A percentile compares a stretch with the other conserved stretches of the same genome.
These are phyloP conservation scores for Penicillium pancosmium DNA, from an alignment of 495 filamentous ascomycete genomes.

Conservation along the genomic window DNA sequence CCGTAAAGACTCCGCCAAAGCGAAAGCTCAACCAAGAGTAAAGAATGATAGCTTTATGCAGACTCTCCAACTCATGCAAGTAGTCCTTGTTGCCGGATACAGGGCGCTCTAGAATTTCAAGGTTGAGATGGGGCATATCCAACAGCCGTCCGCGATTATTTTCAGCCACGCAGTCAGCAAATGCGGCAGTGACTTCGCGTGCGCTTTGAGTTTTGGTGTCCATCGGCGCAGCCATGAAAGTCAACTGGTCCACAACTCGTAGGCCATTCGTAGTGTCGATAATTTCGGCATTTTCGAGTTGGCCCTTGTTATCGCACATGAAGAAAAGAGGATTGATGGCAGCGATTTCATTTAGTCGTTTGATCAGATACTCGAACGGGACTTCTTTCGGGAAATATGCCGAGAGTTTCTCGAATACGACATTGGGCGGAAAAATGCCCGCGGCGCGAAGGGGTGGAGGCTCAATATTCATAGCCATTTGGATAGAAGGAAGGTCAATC, in stretches of 20 bases:
- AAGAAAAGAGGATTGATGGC: constrained; percentile 67
- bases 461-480: constrained; percentile 60
- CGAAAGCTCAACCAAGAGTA: constrained; percentile 85
- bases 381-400: constrained; percentile 75
- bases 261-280: constrained; percentile 68
- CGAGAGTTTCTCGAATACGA: constrained; percentile 69
- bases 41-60: constrained; percentile 81
- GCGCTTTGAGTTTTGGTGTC: constrained; percentile 21
- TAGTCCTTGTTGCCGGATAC: constrained; percentile 50
- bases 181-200: constrained; percentile 51
- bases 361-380: constrained; percentile 76
- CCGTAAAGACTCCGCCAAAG: constrained; percentile 76
- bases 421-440: constrained; percentile 69
- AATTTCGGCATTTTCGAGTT: constrained; percentile 65
- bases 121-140: constrained; percentile 62
- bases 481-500: constrained; percentile 66
- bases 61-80: constrained; percentile 64
- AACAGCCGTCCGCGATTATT: constrained; percentile 64
- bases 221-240: constrained; percentile 72
- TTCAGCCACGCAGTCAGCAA: constrained; percentile 68
- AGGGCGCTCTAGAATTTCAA: constrained; percentile 67
- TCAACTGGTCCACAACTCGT: constrained; percentile 69
- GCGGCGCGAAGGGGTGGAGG: constrained; percentile 70
- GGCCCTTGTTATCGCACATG: constrained; percentile 62
- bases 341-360: constrained; percentile 67